phyloP scores from a whole-genome alignment of 2,329 filamentous ascomycete species.

The Dactylonectria estremocensis region DNA sequence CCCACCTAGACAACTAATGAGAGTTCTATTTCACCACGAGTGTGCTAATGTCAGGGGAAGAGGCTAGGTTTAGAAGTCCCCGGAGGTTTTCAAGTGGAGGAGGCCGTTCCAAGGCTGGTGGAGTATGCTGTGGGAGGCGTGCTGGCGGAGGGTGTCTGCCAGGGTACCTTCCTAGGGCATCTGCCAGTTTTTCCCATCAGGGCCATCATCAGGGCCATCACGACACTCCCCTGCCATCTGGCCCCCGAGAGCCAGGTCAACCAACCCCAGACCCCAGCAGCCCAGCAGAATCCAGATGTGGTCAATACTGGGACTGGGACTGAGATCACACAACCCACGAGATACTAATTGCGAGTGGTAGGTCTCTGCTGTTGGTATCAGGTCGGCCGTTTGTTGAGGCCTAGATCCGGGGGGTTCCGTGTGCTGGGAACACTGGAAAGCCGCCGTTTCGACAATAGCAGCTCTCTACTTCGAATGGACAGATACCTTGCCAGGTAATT shows the following conservation, averaged over 20 bases:
- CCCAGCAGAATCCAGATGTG: slow-evolving; percentile 32
- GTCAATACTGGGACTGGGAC: slow-evolving; percentile 11
- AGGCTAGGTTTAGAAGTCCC: slow-evolving; percentile 39
- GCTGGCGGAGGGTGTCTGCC: background rate
- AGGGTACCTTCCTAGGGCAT: slow-evolving; percentile 27
- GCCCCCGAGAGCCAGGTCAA: slow-evolving; percentile 27
- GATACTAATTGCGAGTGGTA: slow-evolving; percentile 26
- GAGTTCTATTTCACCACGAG: no score
- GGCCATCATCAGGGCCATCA: no score
- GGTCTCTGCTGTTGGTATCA: slow-evolving; percentile 34
- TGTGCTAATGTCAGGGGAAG: slow-evolving; percentile 43
- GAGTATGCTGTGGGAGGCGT: no score
- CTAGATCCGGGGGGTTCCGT: slow-evolving; percentile 22
- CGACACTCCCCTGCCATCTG: slow-evolving; percentile 34
- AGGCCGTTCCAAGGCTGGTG: slow-evolving; percentile 31
- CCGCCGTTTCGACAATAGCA: background rate
- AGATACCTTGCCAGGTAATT: no score
- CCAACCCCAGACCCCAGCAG: slow-evolving; percentile 32
- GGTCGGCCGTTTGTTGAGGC: slow-evolving; percentile 30
- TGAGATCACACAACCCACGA: slow-evolving; percentile 30
- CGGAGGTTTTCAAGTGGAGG: slow-evolving; percentile 42
- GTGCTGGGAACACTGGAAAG: slow-evolving; percentile 12
- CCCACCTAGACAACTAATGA: no score
- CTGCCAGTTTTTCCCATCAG: slow-evolving; percentile 5
- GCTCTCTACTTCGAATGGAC: no score